phyloP scores from a whole-genome alignment of 208 protist species.

The Leishmania arabica region DNA sequence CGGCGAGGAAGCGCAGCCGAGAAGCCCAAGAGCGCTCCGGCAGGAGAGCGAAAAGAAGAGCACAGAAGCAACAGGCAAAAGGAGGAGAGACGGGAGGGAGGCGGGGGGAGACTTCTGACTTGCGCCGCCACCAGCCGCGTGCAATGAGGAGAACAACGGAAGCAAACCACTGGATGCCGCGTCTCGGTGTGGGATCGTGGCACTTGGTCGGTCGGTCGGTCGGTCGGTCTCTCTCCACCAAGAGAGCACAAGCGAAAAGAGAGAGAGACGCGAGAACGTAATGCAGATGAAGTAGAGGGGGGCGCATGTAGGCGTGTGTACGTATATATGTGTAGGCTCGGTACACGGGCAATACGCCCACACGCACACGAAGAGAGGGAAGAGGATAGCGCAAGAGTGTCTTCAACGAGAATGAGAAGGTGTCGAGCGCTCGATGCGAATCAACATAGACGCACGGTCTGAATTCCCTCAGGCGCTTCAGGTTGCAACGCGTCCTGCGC shows the following conservation, averaged over 20 bases:
- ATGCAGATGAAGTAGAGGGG: background rate
- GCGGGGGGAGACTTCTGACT: too few species aligned
- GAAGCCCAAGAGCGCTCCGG: background rate
- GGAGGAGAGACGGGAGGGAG: background rate
- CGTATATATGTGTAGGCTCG: background rate
- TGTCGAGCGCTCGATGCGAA: background rate
- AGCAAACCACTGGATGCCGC: too few species aligned
- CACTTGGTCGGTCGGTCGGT: too few species aligned
- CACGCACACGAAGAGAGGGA: background rate
- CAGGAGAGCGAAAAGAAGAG: background rate
- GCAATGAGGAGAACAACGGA: too few species aligned
- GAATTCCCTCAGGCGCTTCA: background rate
- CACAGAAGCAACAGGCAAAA: background rate
- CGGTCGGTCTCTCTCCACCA: too few species aligned
- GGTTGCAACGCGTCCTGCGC: background rate
- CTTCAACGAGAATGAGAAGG: background rate
- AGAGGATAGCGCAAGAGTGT: background rate
- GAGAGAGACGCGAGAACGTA: conserved; percentile 2
- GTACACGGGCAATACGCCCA: background rate
- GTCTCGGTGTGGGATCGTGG: too few species aligned
- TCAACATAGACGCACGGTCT: background rate
- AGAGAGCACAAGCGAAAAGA: background rate
- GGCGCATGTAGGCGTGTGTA: background rate
- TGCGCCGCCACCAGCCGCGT: too few species aligned
- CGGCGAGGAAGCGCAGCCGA: background rate